Percentiles rank a stretch among this genome's conserved stretches.
Evolutionary conservation across 1,284 basidiomycete species (phyloP).

Genomic region (Pholiota adiposa): DNA sequence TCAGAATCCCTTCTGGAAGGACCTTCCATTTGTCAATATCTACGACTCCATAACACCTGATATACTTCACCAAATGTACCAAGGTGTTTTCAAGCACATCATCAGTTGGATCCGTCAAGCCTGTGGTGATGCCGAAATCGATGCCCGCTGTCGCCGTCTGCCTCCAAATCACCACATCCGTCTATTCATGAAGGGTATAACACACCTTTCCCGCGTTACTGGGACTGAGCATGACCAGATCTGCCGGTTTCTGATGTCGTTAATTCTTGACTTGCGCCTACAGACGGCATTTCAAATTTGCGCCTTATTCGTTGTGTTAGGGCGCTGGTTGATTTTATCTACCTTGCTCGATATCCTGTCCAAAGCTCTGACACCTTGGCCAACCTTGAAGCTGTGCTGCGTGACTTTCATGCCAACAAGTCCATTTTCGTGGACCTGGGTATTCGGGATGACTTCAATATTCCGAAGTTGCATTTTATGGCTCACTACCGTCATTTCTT

Average conservation of each 20-base stretch:
- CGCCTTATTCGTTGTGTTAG: too few species aligned
- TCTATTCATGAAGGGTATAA: conserved; percentile 36
- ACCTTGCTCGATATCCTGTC: conserved; percentile 26
- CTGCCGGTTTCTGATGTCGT: too few species aligned
- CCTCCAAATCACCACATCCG: conserved; percentile 27
- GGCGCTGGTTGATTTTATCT: conserved; percentile 36
- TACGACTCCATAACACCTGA: conserved; percentile 33
- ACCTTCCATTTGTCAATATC: conserved; percentile 37
- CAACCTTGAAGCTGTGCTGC: conserved; percentile 17
- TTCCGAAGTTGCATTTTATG: conserved; percentile 38
- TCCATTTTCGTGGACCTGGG: conserved; percentile 18
- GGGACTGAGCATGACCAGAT: conserved; percentile 31
- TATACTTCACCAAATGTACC: conserved; percentile 41
- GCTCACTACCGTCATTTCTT: neutral
- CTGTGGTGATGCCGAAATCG: conserved; percentile 27
- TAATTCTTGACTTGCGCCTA: too few species aligned
- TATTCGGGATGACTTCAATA: conserved; percentile 35
- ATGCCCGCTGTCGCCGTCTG: conserved; percentile 29
- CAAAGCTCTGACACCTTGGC: conserved; percentile 22
- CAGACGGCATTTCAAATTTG: too few species aligned
- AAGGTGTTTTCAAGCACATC: conserved; percentile 42
- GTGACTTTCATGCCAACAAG: conserved; percentile 23
- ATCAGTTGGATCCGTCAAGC: conserved; percentile 30
- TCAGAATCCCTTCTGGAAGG: conserved; percentile 35
- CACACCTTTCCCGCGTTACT: conserved; percentile 28